phyloP scores from a whole-genome alignment of 805 yeast species.

The Debaryomyces tyrocola region DNA sequence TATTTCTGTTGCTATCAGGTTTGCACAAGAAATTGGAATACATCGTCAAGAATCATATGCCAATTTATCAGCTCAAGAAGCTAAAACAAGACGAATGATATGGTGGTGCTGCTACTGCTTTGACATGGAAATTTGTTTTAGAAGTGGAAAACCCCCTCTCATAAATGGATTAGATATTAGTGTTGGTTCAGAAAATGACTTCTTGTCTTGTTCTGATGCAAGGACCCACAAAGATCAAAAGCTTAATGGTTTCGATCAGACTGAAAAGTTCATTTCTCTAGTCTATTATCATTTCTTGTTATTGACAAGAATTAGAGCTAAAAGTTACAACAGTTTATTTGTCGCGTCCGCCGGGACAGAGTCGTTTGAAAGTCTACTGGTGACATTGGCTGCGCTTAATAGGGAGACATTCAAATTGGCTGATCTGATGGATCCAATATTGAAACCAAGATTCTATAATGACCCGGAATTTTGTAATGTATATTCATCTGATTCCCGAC shows the following conservation, averaged over 20 bases:
- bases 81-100: slow-evolving; percentile 21
- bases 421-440: slow-evolving; percentile 13
- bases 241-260: no score
- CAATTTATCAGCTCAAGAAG: slow-evolving; percentile 20
- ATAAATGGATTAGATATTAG: slow-evolving; percentile 33
- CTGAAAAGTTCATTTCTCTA: not conserved
- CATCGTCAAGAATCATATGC: slow-evolving; percentile 34
- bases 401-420: slow-evolving; percentile 26
- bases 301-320: slow-evolving; percentile 28
- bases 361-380: slow-evolving; percentile 18
- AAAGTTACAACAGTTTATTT: slow-evolving; percentile 30
- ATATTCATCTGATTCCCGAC: not conserved
- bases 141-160: slow-evolving; percentile 41
- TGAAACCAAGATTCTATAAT: slow-evolving; percentile 31
- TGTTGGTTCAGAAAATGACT: slow-evolving; percentile 22
- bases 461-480: slow-evolving; percentile 27
- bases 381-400: slow-evolving; percentile 26
- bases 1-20: slow-evolving; percentile 34
- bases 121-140: slow-evolving; percentile 39
- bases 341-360: slow-evolving; percentile 25
- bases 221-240: not conserved
- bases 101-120: slow-evolving; percentile 40
- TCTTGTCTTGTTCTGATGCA: not conserved
- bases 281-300: slow-evolving; percentile 3
- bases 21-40: slow-evolving; percentile 42